Evolutionary conservation across 2,329 filamentous ascomycete species (phyloP).

Genomic region (Colletotrichum tanaceti): DNA sequence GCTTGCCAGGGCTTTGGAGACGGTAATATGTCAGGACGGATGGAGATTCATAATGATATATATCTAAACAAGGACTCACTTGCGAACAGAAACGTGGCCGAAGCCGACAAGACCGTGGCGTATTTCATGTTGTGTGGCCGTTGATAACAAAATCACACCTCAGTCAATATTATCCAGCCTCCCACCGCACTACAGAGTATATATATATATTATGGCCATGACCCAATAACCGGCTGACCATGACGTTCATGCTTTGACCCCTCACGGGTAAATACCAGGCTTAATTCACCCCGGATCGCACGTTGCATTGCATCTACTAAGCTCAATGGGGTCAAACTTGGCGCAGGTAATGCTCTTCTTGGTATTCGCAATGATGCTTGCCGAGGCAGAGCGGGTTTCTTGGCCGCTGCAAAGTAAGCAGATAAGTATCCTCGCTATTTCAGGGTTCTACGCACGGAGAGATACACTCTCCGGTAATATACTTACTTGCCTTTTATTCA

Average conservation of each 20-base stretch:
- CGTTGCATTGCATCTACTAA: constrained; percentile 18
- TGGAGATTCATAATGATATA: no score
- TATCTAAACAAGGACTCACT: background rate
- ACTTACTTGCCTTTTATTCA: no score
- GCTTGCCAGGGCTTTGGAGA: background rate
- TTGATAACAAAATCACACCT: background rate
- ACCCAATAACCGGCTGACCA: background rate
- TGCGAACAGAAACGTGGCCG: background rate
- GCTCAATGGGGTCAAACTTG: constrained; percentile 12
- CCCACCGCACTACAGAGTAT: background rate
- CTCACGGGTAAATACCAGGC: constrained; percentile 36
- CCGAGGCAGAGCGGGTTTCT: constrained; percentile 9
- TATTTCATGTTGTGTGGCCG: background rate
- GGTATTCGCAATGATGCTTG: constrained; percentile 15
- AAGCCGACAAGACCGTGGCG: background rate
- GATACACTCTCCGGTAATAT: no score
- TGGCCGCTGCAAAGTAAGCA: constrained; percentile 1
- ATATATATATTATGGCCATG: constrained; percentile 26
- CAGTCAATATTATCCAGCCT: background rate
- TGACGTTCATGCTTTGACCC: constrained; percentile 30
- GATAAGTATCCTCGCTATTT: no score
- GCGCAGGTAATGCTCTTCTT: constrained; percentile 10
- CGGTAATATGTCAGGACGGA: background rate
- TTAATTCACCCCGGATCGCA: constrained; percentile 31
- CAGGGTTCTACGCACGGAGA: no score